Conservation (phyloP, 208 protist species). For the Crithidia acanthocephali region DNA sequence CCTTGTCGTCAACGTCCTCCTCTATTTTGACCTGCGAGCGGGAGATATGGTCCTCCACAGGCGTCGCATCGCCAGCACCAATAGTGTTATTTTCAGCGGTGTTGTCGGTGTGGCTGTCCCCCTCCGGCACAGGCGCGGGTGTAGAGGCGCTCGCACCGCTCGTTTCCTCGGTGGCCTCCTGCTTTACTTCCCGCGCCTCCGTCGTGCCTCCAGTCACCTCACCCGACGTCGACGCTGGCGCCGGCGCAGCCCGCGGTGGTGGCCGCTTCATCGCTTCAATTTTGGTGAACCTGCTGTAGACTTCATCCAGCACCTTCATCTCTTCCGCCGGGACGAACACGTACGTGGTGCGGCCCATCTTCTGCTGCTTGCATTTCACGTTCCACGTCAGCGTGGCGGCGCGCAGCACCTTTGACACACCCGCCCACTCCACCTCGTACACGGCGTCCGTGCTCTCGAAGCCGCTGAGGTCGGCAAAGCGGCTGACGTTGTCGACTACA, state of each 20-base stretch:
- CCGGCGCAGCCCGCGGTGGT: conserved; percentile 10
- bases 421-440: conserved; percentile 57
- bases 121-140: too few relatives aligned
- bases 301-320: conserved; percentile 56
- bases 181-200: neutral
- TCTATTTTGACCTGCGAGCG: too few relatives aligned
- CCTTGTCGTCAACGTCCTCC: too few relatives aligned
- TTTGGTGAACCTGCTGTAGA: conserved; percentile 63
- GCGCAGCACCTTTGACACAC: conserved; percentile 53
- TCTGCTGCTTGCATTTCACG: conserved; percentile 57
- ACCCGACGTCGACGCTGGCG: neutral
- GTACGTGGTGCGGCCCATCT: conserved; percentile 42
- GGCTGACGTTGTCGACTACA: conserved; percentile 43
- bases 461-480: conserved; percentile 48
- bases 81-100: too few relatives aligned
- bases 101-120: too few relatives aligned
- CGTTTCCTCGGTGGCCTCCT: neutral
- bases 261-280: conserved; percentile 42
- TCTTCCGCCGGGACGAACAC: conserved; percentile 69
- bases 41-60: too few relatives aligned
- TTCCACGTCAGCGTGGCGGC: conserved; percentile 65
- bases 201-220: neutral
- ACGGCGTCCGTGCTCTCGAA: conserved; percentile 62
- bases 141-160: neutral
- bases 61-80: too few relatives aligned